Evolutionary conservation across 306 rosid species (phyloP).

Genomic region (Spatholobus suberectus): DNA sequence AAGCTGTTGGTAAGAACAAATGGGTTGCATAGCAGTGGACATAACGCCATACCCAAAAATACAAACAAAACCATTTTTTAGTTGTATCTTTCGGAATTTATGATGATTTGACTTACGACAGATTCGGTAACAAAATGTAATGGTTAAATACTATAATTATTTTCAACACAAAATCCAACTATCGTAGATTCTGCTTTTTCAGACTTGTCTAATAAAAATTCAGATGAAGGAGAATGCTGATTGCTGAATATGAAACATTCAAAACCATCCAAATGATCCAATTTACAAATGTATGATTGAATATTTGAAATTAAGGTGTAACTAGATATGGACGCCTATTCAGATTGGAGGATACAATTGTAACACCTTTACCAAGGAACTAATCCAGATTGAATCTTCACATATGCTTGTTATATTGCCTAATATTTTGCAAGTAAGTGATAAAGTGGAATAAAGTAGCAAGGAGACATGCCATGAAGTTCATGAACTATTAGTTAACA

Average conservation of each 20-base stretch:
- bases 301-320: neutral
- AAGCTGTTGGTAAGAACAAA: neutral
- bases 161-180: conserved; percentile 21
- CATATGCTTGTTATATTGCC: conserved; percentile 21
- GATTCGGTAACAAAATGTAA: neutral
- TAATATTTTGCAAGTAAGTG: neutral
- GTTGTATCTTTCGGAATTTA: neutral
- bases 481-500: conserved; percentile 7
- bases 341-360: neutral
- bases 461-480: conserved; percentile 20
- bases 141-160: neutral
- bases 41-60: neutral
- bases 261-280: conserved; percentile 11
- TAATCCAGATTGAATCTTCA: conserved; percentile 6
- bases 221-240: neutral
- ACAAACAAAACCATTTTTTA: conserved; percentile 12
- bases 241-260: neutral
- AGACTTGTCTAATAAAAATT: neutral
- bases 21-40: neutral
- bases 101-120: neutral
- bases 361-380: neutral
- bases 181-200: neutral
- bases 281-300: neutral
- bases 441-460: conserved; percentile 18
- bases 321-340: neutral